Evolutionary conservation across 2,329 filamentous ascomycete species (phyloP).

Genomic region (Fusarium sp.): DNA sequence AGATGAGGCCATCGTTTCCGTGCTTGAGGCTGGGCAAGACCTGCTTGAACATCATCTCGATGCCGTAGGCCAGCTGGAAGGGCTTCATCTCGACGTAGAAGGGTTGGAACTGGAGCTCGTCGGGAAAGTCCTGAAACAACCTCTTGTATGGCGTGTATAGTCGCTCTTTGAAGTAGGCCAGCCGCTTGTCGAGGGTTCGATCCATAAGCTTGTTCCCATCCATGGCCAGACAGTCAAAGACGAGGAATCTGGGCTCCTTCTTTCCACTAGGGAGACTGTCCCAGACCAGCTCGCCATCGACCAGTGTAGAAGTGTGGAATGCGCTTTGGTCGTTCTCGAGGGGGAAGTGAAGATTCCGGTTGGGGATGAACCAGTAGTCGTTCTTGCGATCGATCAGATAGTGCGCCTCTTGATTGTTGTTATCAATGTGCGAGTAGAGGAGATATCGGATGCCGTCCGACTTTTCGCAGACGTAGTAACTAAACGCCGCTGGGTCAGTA

Average conservation of each 20-base stretch:
- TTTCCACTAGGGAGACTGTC: slow-evolving; percentile 78
- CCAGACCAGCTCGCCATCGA: slow-evolving; percentile 94
- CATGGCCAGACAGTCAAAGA: slow-evolving; percentile 92
- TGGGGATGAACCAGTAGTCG: slow-evolving; percentile 89
- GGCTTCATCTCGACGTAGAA: slow-evolving; percentile 90
- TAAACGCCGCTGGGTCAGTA: slow-evolving; percentile 46
- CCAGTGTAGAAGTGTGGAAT: slow-evolving; percentile 84
- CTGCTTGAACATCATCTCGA: slow-evolving; percentile 91
- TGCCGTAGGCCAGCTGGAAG: slow-evolving; percentile 89
- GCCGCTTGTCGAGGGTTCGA: slow-evolving; percentile 85
- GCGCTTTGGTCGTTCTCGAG: slow-evolving; percentile 70
- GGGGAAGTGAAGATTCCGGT: slow-evolving; percentile 82
- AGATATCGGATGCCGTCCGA: slow-evolving; percentile 96
- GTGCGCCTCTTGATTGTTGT: slow-evolving; percentile 73
- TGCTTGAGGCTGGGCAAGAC: slow-evolving; percentile 87
- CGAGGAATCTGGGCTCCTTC: slow-evolving; percentile 82
- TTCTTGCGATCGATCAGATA: slow-evolving; percentile 98
- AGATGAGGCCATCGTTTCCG: slow-evolving; percentile 96
- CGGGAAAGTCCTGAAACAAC: slow-evolving; percentile 73
- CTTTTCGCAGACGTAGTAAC: slow-evolving; percentile 98
- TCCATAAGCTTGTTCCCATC: slow-evolving; percentile 82
- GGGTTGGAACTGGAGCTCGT: slow-evolving; percentile 76
- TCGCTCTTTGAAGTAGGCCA: slow-evolving; percentile 85
- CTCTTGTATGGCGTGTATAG: slow-evolving; percentile 78
- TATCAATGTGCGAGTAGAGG: slow-evolving; percentile 84